A percentile compares a stretch with the other conserved stretches of the same genome.
These are phyloP conservation scores for Talaromyces sp. DNA, from an alignment of 2,329 filamentous ascomycete species.

Conservation along the genomic window DNA sequence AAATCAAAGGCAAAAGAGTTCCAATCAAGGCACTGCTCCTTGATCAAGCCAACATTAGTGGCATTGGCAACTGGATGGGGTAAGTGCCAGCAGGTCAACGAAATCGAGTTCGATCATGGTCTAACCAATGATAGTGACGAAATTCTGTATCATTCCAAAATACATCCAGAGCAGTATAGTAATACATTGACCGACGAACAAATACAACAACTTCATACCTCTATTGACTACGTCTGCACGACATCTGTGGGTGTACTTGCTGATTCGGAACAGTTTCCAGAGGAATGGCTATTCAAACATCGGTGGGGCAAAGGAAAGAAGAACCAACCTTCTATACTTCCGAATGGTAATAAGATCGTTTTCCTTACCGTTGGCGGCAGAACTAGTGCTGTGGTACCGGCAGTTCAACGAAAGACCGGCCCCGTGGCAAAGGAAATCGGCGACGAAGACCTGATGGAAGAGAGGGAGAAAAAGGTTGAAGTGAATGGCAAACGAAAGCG, in stretches of 20 bases:
- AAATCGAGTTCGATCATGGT: neutral
- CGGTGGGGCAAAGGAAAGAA: slow-evolving; percentile 89
- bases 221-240: slow-evolving; percentile 72
- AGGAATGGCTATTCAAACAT: slow-evolving; percentile 82
- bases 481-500: slow-evolving; percentile 31
- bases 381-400: slow-evolving; percentile 83
- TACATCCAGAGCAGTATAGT: slow-evolving; percentile 91
- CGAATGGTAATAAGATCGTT: slow-evolving; percentile 77
- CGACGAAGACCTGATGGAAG: slow-evolving; percentile 26
- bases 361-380: slow-evolving; percentile 86
- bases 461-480: slow-evolving; percentile 21
- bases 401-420: slow-evolving; percentile 75
- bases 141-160: slow-evolving; percentile 77
- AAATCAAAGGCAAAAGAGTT: slow-evolving; percentile 70
- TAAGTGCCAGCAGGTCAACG: slow-evolving; percentile 29
- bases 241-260: slow-evolving; percentile 72
- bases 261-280: slow-evolving; percentile 77
- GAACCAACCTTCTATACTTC: slow-evolving; percentile 59
- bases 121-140: slow-evolving; percentile 58
- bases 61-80: slow-evolving; percentile 95
- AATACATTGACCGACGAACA: slow-evolving; percentile 71
- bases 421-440: slow-evolving; percentile 51
- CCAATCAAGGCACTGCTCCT: slow-evolving; percentile 85
- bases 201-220: slow-evolving; percentile 64
- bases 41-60: slow-evolving; percentile 82